Evolutionary conservation across 23 red algal species (phyloP).

Genomic region (Agarophyton chilense): DNA sequence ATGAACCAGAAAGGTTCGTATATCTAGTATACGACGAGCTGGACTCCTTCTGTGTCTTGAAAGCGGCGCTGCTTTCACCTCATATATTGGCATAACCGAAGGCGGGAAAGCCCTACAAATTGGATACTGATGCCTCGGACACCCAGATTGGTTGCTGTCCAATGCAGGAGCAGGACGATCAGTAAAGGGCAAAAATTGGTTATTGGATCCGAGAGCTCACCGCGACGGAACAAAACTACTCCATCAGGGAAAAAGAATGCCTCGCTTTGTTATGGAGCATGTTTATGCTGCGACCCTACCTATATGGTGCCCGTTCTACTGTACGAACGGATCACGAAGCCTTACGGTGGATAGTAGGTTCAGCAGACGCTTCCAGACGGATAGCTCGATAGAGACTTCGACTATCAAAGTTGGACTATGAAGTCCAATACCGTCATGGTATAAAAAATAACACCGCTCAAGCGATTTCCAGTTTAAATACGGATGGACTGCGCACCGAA

Average conservation of each 20-base stretch:
- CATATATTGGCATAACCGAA: slow-evolving; percentile 7
- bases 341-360: slow-evolving; percentile 37
- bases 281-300: neutral
- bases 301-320: slow-evolving; percentile 5
- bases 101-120: neutral
- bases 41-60: slow-evolving; percentile 17
- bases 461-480: neutral
- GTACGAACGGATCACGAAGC: slow-evolving; percentile 24
- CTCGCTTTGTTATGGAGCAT: slow-evolving; percentile 47
- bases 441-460: slow-evolving; percentile 17
- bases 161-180: neutral
- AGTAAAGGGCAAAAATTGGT: neutral
- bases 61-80: slow-evolving; percentile 10
- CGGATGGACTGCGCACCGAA: neutral
- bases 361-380: neutral
- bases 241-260: slow-evolving; percentile 2
- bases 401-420: slow-evolving; percentile 16
- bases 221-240: slow-evolving; percentile 16
- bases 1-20: neutral
- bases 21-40: slow-evolving; percentile 5
- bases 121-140: slow-evolving; percentile 12
- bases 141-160: neutral
- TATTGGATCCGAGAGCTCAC: slow-evolving; percentile 31
- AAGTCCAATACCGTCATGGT: neutral
- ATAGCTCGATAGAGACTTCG: neutral